Evolutionary conservation across 176 grass and related monocot genomes (phyloP).

Genomic region (Stipa capillata): DNA sequence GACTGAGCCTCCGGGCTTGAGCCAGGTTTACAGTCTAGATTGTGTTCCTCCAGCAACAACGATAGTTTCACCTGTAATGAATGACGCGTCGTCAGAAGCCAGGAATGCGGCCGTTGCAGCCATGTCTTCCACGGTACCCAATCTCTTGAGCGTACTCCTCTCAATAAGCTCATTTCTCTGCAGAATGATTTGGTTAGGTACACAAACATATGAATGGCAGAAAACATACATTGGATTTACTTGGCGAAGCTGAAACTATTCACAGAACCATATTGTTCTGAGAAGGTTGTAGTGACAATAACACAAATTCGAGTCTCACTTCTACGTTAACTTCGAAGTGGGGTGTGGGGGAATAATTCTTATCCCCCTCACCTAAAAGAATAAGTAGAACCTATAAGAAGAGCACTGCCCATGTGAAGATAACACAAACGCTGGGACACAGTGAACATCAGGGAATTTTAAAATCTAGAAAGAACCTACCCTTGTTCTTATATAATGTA

Average conservation of each 20-base stretch:
- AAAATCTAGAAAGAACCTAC: background rate
- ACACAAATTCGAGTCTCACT: too few relatives aligned
- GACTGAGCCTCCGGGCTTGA: background rate
- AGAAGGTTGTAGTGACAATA: background rate
- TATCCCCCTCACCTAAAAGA: too few relatives aligned
- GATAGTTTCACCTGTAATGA: slow-evolving; percentile 85
- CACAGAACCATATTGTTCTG: background rate
- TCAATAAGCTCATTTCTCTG: slow-evolving; percentile 63
- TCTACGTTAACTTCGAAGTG: too few relatives aligned
- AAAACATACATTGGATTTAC: background rate
- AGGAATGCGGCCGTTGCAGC: slow-evolving; percentile 60
- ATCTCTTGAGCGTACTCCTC: slow-evolving; percentile 56
- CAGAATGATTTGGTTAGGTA: slow-evolving; percentile 19
- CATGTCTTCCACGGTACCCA: slow-evolving; percentile 84
- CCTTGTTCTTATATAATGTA: background rate
- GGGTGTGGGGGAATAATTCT: too few relatives aligned
- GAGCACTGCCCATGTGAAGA: background rate
- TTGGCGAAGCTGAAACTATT: background rate
- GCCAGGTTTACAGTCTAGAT: slow-evolving; percentile 51
- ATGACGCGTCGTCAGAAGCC: slow-evolving; percentile 81
- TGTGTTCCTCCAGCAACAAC: slow-evolving; percentile 76
- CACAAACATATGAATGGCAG: slow-evolving; percentile 10
- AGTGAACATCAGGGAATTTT: background rate
- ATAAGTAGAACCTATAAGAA: background rate
- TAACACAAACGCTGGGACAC: background rate